Conservation (phyloP, 202 grass and related monocot genomes). For the Panicum virgatum region DNA sequence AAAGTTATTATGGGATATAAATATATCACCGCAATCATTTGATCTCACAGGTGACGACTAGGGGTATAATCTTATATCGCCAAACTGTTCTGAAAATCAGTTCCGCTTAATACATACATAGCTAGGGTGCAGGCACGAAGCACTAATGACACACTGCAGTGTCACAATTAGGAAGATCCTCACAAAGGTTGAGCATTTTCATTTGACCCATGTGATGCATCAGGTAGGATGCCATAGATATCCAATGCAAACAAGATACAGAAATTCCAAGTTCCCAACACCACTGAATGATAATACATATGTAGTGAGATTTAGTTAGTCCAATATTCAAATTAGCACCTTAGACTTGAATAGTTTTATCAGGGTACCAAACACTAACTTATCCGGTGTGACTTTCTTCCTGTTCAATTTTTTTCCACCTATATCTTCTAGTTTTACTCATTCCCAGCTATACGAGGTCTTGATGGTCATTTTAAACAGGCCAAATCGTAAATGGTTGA, state of each 20-base stretch:
- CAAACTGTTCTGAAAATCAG: background rate
- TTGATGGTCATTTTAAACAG: constrained; percentile 6
- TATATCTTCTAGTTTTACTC: constrained; percentile 12
- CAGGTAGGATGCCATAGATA: constrained; percentile 20
- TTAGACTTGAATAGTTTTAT: background rate
- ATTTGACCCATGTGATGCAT: constrained; percentile 8
- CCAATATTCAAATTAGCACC: constrained; percentile 4
- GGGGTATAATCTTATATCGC: background rate
- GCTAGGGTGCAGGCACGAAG: background rate
- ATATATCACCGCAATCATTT: background rate
- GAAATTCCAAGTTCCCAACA: constrained; percentile 3
- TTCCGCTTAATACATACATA: background rate
- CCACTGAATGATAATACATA: background rate
- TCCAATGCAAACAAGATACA: constrained; percentile 12
- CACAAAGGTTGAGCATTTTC: background rate
- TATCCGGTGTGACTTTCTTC: constrained; percentile 9
- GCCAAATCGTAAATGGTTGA: background rate
- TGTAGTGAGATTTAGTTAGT: constrained; percentile 19
- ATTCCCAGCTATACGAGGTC: background rate
- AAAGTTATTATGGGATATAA: background rate
- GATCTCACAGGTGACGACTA: background rate
- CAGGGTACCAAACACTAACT: constrained; percentile 16
- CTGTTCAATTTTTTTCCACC: background rate
- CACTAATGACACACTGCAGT: background rate
- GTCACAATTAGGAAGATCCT: background rate